Base-by-base conservation (phyloP, 2,329 filamentous ascomycete genomes). In the Cytospora leucostoma region DNA sequence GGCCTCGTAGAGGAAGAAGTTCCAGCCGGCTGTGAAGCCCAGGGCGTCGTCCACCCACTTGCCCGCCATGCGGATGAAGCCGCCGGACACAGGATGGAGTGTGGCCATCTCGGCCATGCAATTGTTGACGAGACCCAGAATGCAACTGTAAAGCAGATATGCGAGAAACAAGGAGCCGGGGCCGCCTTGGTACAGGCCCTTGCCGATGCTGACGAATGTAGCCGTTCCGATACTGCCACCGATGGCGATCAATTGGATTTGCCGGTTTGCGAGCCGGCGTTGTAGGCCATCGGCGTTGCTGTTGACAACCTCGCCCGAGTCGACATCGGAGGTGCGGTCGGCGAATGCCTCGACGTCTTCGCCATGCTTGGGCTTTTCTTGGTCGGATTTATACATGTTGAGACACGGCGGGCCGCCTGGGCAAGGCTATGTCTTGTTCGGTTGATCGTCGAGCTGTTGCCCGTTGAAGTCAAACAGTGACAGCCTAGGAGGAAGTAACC, bases 31-130 rank as follows among this genome's bases (percentile, higher is more conserved):
- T 71, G 80, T 80, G 69, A 89, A 88, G 38, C 86, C 86, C 21
- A 85, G 77, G 11, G 86, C 80, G n/a, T 88, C 86, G 71, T 89
- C 87, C 11, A 85, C 84, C 83, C 85, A 89, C 68, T 85, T 78
- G 34, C 86, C 85, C 5, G 85, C 85, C 69, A 88, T 79, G 65
- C 87, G 84, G 67, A 89, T 82, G 71, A 88, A 89, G 2, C 84
- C 84, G 66, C 86, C 86, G 50, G 80, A 82, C 54, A 89, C 80
- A 32, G 87, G 87, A 79, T 87, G 85, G 66, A 82, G 83, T 44
- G 80, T 79, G 35, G 78, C 82, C 86, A 89, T 89, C 72, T 89
- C 87, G 10, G 87, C 86, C 64, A 88, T 78, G 66, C 80, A 82
- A 70, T 88, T 89, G 79, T 88, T 89, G 71, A 89, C 83, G 54